phyloP scores from a whole-genome alignment of 352 stramenopile species.

The Globisporangium nagaii region DNA sequence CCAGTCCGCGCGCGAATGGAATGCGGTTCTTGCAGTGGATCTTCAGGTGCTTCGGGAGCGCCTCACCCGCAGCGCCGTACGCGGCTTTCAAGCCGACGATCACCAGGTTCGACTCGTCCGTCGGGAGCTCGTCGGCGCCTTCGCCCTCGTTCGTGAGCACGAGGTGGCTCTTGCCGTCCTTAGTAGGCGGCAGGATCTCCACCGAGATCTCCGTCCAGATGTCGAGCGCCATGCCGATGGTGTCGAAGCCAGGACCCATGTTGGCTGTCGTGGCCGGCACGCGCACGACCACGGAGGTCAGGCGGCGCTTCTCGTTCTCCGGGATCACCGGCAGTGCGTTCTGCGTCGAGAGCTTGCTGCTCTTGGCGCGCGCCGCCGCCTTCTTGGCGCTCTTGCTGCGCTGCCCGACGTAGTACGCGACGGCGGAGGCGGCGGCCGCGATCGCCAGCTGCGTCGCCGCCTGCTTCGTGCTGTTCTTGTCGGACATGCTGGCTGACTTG shows the following conservation, averaged over 20 bases:
- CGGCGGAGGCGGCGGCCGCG: conserved; percentile 37
- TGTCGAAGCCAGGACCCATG: conserved; percentile 98
- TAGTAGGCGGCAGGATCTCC: conserved; percentile 55
- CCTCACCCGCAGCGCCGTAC: conserved; percentile 93
- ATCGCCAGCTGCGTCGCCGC: conserved; percentile 55
- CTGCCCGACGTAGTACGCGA: conserved; percentile 58
- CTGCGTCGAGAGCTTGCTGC: conserved; percentile 11
- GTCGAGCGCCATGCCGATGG: conserved; percentile 97
- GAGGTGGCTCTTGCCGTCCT: conserved; percentile 66
- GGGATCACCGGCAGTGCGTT: conserved; percentile 14
- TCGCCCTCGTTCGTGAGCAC: conserved; percentile 97
- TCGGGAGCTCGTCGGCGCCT: conserved; percentile 90
- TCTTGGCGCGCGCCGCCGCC: conserved; percentile 13
- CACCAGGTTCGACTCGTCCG: conserved; percentile 90
- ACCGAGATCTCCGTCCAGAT: conserved; percentile 99
- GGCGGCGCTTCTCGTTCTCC: conserved; percentile 34
- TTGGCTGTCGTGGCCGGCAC: conserved; percentile 98
- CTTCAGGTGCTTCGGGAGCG: conserved; percentile 89
- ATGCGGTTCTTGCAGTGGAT: conserved; percentile 98
- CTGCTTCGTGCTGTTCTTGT: conserved; percentile 14
- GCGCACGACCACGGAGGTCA: conserved; percentile 94
- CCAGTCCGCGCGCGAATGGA: conserved; percentile 95
- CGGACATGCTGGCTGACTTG: conserved; percentile 6
- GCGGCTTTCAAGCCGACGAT: conserved; percentile 93
- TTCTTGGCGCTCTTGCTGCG: conserved; percentile 35